Evolutionary conservation across 2,329 filamentous ascomycete genomes (phyloP).

Genomic region (Colletotrichum destructivum): DNA sequence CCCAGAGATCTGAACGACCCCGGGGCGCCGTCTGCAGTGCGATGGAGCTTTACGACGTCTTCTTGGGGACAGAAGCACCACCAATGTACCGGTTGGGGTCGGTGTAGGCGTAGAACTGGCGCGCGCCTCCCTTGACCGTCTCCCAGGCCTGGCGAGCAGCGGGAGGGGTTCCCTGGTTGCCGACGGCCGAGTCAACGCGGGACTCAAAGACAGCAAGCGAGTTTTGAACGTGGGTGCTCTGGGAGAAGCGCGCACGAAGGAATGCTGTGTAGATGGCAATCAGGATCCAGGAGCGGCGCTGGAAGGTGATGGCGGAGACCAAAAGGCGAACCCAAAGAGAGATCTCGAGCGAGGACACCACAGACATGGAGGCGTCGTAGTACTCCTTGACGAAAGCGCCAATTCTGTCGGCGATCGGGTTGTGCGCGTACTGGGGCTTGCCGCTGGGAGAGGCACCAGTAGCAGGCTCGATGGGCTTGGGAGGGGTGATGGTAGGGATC

Average conservation of each 20-base stretch:
- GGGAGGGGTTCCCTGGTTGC: conserved; percentile 89
- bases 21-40: not conserved
- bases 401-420: conserved; percentile 84
- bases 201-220: conserved; percentile 81
- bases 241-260: conserved; percentile 88
- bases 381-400: conserved; percentile 97
- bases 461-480: conserved; percentile 67
- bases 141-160: conserved; percentile 86
- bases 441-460: conserved; percentile 69
- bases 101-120: conserved; percentile 84
- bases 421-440: conserved; percentile 68
- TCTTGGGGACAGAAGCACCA: conserved; percentile 67
- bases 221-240: conserved; percentile 93
- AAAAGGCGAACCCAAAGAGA: conserved; percentile 87
- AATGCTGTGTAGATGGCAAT: conserved; percentile 90
- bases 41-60: conserved; percentile 54
- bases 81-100: conserved; percentile 82
- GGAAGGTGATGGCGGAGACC: conserved; percentile 87
- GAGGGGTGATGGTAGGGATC: conserved; percentile 86
- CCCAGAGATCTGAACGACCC: not conserved
- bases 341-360: conserved; percentile 92
- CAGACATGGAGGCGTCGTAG: conserved; percentile 95
- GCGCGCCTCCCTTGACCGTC: conserved; percentile 78
- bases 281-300: conserved; percentile 91
- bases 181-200: conserved; percentile 84